These are phyloP conservation scores for Tolypocladium ovalisporum DNA, from an alignment of 2,329 filamentous ascomycete genomes.

Conservation along the genomic window DNA sequence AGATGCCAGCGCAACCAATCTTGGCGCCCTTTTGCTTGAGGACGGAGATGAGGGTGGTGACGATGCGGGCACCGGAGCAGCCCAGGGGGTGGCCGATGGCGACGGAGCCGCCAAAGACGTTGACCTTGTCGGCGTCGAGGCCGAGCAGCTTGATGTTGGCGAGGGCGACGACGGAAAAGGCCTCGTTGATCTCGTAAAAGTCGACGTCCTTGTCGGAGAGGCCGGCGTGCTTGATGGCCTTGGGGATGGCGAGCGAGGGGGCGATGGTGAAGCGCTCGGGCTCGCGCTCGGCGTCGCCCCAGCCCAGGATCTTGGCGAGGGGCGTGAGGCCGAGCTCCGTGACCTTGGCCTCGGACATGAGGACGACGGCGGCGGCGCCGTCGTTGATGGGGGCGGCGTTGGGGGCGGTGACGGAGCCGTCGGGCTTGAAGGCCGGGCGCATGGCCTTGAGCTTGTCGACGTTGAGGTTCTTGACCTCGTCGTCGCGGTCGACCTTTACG, in stretches of 20 bases:
- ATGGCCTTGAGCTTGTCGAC: constrained; percentile 73
- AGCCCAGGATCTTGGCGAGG: constrained; percentile 91
- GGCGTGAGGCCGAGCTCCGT: constrained; percentile 87
- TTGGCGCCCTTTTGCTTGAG: constrained; percentile 85
- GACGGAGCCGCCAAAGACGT: constrained; percentile 89
- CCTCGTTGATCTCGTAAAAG: constrained; percentile 98
- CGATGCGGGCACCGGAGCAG: constrained; percentile 85
- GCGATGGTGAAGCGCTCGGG: constrained; percentile 95
- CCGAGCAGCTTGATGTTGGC: constrained; percentile 90
- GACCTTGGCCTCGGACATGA: constrained; percentile 88
- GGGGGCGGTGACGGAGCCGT: constrained; percentile 86
- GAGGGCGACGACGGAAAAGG: constrained; percentile 91
- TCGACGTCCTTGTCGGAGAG: constrained; percentile 70
- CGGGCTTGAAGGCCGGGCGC: constrained; percentile 71
- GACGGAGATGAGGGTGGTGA: constrained; percentile 81
- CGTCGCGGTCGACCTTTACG: constrained; percentile 71
- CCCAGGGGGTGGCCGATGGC: constrained; percentile 93
- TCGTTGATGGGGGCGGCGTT: constrained; percentile 96
- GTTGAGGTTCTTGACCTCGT: constrained; percentile 93
- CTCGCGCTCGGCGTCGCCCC: constrained; percentile 86
- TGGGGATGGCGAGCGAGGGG: constrained; percentile 87
- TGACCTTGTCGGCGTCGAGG: constrained; percentile 76
- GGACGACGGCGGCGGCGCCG: constrained; percentile 81
- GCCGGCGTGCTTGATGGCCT: constrained; percentile 91
- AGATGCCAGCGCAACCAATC: constrained; percentile 90